Evolutionary conservation across 768 basidiomycete species (phyloP).

Genomic region (Tricholomella constricta): DNA sequence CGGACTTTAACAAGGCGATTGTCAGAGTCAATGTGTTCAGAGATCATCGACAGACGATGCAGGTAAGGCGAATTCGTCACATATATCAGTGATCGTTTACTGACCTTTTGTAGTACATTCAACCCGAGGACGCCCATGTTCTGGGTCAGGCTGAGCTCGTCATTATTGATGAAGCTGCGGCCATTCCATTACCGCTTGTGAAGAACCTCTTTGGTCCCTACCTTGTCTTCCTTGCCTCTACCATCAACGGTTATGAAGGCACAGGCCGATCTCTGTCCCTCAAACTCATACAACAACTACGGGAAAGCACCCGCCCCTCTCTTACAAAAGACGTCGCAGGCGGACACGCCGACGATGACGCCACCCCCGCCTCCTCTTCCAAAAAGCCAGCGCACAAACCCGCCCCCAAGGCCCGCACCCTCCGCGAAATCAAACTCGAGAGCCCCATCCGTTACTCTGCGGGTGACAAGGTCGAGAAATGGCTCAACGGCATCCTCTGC

Average conservation of each 20-base stretch:
- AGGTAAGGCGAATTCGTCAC: constrained; percentile 49
- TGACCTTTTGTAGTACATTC: constrained; percentile 75
- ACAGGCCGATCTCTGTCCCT: constrained; percentile 98
- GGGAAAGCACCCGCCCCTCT: constrained; percentile 85
- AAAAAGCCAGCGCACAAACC: constrained; percentile 59
- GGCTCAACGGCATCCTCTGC: constrained; percentile 90
- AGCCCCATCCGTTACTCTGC: constrained; percentile 91
- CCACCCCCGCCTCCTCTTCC: constrained; percentile 33
- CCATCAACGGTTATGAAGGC: constrained; percentile 99
- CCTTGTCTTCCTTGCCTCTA: constrained; percentile 98
- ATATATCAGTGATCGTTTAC: background rate
- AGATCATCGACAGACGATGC: constrained; percentile 93
- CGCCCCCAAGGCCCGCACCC: constrained; percentile 66
- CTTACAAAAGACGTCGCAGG: constrained; percentile 60
- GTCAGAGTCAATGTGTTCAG: constrained; percentile 94
- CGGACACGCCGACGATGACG: constrained; percentile 41
- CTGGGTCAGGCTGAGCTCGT: constrained; percentile 97
- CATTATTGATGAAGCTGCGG: constrained; percentile 98
- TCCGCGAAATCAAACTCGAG: constrained; percentile 93
- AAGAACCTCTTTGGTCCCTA: constrained; percentile 94
- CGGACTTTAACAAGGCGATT: constrained; percentile 93
- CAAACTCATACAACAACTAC: constrained; percentile 95
- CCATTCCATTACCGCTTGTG: constrained; percentile 95
- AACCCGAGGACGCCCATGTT: constrained; percentile 97
- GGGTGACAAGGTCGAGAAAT: constrained; percentile 90